These are phyloP conservation scores for Elongisporangium senticosum DNA, from an alignment of 352 stramenopile genomes.

Conservation along the genomic window DNA sequence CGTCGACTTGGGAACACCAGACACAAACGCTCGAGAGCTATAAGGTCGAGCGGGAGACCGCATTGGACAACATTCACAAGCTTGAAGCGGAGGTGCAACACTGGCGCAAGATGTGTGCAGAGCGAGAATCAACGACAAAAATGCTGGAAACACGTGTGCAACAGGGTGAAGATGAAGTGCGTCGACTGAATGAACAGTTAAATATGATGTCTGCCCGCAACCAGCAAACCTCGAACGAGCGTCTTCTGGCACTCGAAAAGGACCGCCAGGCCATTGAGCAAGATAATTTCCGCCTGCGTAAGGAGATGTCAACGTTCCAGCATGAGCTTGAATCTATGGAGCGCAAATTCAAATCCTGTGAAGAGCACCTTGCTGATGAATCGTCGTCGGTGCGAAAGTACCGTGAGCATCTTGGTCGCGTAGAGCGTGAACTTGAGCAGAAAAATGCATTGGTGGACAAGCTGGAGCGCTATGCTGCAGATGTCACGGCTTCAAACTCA, in stretches of 20 bases:
- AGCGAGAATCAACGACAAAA: conserved; percentile 35
- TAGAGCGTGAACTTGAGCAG: conserved; percentile 21
- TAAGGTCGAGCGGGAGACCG: conserved; percentile 36
- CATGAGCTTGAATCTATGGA: conserved; percentile 41
- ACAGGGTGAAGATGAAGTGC: conserved; percentile 33
- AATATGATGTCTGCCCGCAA: conserved; percentile 29
- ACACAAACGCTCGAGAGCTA: conserved; percentile 38
- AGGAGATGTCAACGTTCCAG: conserved; percentile 37
- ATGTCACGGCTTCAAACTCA: conserved; percentile 26
- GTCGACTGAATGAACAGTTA: conserved; percentile 32
- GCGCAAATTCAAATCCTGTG: conserved; percentile 35
- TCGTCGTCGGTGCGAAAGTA: conserved; percentile 27
- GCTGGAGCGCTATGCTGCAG: conserved; percentile 15
- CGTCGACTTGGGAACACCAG: conserved; percentile 47
- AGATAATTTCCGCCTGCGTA: conserved; percentile 46
- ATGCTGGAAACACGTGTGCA: conserved; percentile 36
- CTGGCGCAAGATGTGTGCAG: conserved; percentile 27
- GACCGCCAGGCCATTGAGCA: conserved; percentile 45
- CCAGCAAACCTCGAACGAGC: conserved; percentile 55
- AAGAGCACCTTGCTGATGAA: conserved; percentile 31
- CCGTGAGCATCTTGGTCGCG: conserved; percentile 16
- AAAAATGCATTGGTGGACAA: conserved; percentile 15
- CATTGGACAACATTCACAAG: conserved; percentile 34
- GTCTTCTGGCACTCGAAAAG: conserved; percentile 44
- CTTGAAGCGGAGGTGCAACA: conserved; percentile 42